These are phyloP conservation scores for Cercospora sp. DNA, from an alignment of 2,329 filamentous ascomycete species.

Conservation along the genomic window DNA sequence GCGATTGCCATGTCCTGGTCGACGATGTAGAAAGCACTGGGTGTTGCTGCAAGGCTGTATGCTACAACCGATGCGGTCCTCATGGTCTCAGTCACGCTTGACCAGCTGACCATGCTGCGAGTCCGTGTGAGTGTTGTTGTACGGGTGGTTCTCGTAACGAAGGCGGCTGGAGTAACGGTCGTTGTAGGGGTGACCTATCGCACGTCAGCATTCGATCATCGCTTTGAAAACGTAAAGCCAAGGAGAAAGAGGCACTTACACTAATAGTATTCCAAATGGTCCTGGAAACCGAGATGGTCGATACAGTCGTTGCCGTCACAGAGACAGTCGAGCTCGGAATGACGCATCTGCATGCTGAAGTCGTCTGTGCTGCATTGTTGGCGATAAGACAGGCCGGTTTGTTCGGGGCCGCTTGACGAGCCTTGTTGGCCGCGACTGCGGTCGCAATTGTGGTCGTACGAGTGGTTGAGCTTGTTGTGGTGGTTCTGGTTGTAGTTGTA, in stretches of 20 bases:
- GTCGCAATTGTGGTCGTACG: not conserved
- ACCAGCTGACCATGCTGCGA: not conserved
- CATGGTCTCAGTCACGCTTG: not conserved
- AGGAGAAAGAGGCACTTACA: not conserved
- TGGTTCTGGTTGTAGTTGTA: not conserved
- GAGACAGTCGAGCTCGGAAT: constrained; percentile 8
- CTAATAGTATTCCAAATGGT: not conserved
- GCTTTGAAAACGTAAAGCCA: not conserved
- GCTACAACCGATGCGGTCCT: not conserved
- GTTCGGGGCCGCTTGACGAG: constrained; percentile 1
- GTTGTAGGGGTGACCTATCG: not conserved
- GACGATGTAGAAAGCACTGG: constrained; percentile 8
- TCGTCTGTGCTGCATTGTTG: constrained; percentile 2
- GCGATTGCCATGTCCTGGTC: constrained; percentile 9
- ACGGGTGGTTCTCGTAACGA: not conserved
- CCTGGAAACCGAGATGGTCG: not conserved
- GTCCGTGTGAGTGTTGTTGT: not conserved
- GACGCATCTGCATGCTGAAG: constrained; percentile 7
- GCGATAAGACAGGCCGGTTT: not conserved
- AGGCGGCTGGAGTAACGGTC: not conserved
- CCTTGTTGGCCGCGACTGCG: not conserved
- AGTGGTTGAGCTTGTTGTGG: not conserved
- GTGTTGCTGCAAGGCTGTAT: constrained; percentile 2
- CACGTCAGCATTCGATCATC: not conserved
- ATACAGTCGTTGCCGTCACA: not conserved